Evolutionary conservation across 495 filamentous ascomycete genomes (phyloP).

Genomic region (Neurospora sp.): DNA sequence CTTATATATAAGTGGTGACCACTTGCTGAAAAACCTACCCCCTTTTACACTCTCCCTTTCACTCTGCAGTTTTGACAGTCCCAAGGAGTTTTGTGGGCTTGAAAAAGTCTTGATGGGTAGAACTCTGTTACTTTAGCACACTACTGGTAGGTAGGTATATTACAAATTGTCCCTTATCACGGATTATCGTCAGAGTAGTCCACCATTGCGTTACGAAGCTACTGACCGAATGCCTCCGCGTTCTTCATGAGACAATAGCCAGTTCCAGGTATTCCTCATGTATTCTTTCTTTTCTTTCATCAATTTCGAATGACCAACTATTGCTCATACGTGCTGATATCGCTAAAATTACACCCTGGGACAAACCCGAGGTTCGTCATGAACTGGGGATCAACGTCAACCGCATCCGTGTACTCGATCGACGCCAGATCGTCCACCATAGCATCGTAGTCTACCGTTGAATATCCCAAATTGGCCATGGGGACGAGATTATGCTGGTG

Average conservation of each 20-base stretch:
- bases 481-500: background rate
- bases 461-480: background rate
- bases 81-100: no score
- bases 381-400: conserved; percentile 26
- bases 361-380: conserved; percentile 53
- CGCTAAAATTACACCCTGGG: conserved; percentile 20
- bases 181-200: background rate
- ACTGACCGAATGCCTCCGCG: background rate
- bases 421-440: conserved; percentile 55
- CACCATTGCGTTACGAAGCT: background rate
- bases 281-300: background rate
- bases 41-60: no score
- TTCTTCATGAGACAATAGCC: background rate
- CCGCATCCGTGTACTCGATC: conserved; percentile 49
- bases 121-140: no score
- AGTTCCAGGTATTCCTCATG: background rate
- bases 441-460: conserved; percentile 40
- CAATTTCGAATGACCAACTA: background rate
- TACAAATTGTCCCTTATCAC: background rate
- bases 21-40: no score
- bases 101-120: background rate
- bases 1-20: background rate
- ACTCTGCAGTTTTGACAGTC: background rate
- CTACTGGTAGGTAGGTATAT: background rate
- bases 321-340: conserved; percentile 12